Evolutionary conservation across 345 rosid genomes (phyloP), one percentile per base, ranked within the genome.

Genomic region (Cardamine resedifolia): DNA sequence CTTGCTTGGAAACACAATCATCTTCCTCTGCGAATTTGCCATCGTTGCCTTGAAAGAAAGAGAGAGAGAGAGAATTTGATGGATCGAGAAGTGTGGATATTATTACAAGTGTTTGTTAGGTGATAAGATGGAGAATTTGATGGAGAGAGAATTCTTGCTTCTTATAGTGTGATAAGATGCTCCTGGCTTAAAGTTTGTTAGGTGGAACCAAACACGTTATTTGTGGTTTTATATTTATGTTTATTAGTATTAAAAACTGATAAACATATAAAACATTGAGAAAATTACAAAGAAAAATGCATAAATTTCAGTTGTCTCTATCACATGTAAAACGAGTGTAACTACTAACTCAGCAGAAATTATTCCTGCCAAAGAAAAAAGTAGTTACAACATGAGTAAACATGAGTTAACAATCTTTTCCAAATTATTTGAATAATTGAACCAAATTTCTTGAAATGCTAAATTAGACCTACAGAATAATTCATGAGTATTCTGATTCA

Each of bases 1-100:
- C 53, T 64, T 64, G 64, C 12, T 73, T n/a, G 56, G 64, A 55
- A 73, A 73, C 39, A 44, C 49, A 18, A 14, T 57, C 65, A 9
- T 24, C 24, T 55, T 64, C 71, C 71, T 73, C 1, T 44, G 36
- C 23, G 26, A 11, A 31, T 36, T 26, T 27, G 77, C 21, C 77
- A 73, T 73, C 5, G n/a, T 55, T 62, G 49, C n/a, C 28, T 21
- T 56, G 14, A 9, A 21, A 39, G 44, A 56, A 14, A 7, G 5
- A n/a, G 5, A 28, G 21, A 45, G 26, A 62, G 58, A 53, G 38
- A 28, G 12, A 0, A 3, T 27, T n/a, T 26, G 34, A 3, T 53
- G 0, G 56, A 16, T 64, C 7, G 49, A 47, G 10, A 33, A 27
- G 15, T 28, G 26, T 47, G 68, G 45, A 58, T 58, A 19, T 45